Conservation (phyloP, 345 rosid genomes). For the Passiflora organensis region DNA sequence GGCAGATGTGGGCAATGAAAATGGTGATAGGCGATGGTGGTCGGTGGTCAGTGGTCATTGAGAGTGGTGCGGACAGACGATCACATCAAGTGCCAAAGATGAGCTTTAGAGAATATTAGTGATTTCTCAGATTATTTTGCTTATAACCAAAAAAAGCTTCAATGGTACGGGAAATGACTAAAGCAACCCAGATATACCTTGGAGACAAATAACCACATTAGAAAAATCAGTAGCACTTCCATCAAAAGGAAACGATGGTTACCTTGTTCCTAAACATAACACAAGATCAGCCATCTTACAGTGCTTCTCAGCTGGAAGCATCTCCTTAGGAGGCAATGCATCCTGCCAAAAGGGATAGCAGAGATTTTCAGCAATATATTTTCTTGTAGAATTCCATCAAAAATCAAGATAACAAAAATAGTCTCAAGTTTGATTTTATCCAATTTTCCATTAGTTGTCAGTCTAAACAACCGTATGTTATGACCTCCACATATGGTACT, state of each 20-base stretch:
- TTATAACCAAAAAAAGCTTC: too few species aligned
- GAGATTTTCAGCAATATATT: conserved; percentile 1
- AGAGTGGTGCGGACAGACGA: too few species aligned
- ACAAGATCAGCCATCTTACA: conserved; percentile 90
- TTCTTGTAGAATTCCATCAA: background rate
- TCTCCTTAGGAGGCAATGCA: conserved; percentile 80
- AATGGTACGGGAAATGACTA: too few species aligned
- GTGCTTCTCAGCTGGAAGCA: conserved; percentile 82
- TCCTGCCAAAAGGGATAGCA: conserved; percentile 43
- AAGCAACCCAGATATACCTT: too few species aligned
- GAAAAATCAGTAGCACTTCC: background rate
- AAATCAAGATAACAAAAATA: background rate
- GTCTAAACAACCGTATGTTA: background rate
- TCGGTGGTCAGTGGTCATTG: too few species aligned
- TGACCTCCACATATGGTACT: background rate
- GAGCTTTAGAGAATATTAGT: too few species aligned
- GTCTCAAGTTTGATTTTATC: background rate
- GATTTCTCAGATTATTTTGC: too few species aligned
- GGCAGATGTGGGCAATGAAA: too few species aligned
- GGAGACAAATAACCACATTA: background rate
- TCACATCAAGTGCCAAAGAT: too few species aligned
- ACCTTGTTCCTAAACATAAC: conserved; percentile 95
- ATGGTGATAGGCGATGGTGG: too few species aligned
- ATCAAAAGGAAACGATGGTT: background rate
- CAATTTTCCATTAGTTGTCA: background rate